Evolutionary conservation across 169 alveolate species (phyloP).

Genomic region (Blepharisma undulans): DNA sequence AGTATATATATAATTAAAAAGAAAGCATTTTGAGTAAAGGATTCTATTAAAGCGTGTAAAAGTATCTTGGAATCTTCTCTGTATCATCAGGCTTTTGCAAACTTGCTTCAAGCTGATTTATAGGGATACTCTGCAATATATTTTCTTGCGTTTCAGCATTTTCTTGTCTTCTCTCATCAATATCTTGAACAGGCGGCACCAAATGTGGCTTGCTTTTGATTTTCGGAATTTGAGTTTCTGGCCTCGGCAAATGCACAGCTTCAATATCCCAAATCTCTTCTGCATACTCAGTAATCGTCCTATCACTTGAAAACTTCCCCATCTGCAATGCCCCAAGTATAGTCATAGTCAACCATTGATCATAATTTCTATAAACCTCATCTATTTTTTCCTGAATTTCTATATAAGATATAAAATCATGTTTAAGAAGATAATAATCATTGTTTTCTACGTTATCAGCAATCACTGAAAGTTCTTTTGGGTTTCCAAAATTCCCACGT

Average conservation of each 20-base stretch:
- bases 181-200: not conserved
- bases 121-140: not conserved
- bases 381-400: conserved; percentile 89
- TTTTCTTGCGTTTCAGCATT: not conserved
- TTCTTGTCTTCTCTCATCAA: not conserved
- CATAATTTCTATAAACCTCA: conserved; percentile 78
- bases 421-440: conserved; percentile 84
- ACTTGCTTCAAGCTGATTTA: not conserved
- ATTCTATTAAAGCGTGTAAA: not conserved
- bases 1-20: too few relatives aligned
- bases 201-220: conserved; percentile 29
- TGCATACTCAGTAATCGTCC: conserved; percentile 90
- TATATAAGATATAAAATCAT: conserved; percentile 87
- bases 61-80: not conserved
- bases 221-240: not conserved
- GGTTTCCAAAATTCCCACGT: conserved; percentile 77
- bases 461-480: conserved; percentile 52
- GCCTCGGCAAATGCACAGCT: not conserved
- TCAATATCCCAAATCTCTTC: conserved; percentile 81
- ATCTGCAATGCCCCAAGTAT: conserved; percentile 83
- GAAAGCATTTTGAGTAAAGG: not conserved
- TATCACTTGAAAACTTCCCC: conserved; percentile 92
- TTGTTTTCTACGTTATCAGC: conserved; percentile 66
- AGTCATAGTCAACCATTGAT: conserved; percentile 83
- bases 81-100: not conserved